Evolutionary conservation across 495 filamentous ascomycete genomes (phyloP), one percentile per base, ranked within the genome.

Genomic region (Penicillium manginii): DNA sequence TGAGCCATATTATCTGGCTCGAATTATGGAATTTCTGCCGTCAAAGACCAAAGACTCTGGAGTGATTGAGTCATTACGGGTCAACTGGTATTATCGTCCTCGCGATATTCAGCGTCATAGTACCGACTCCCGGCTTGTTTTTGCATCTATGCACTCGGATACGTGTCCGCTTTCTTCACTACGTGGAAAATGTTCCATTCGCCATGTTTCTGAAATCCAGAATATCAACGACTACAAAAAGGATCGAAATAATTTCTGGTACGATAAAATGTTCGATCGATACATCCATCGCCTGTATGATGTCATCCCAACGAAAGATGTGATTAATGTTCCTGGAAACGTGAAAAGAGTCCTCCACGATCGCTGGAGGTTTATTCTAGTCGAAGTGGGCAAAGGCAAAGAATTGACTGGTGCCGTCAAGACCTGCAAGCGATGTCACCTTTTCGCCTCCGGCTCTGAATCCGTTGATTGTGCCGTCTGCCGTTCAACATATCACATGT

Each of bases 261-360:
- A 91, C 70, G 93, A 97, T 66, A 96, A 97, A 71, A 85, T 98
- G 75, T 98, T 93, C 73, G 94, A 99, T 77, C 87, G 94, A 18
- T 99, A 97, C 76, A 98, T 98, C 50, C 92, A 96, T 64, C 93
- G 96, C 43, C 89, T 91, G 72, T 99, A 98, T 79, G 96, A 98
- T 57, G 91, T 97, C 32, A 93, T 99, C 54, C 93, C 94, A 1
- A 94, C 92, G 1, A 84, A 81, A 45, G 86, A 91, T 69, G 93
- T 99, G 54, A 92, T 98, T 75, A 99, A 99, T 72, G 94, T 99
- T 26, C 94, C 94, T 11, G 86, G 85, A 55, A 88, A 89, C 65
- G 92, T 99, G 65, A 97, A 97, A 68, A 94, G 89, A 71, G 92
- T 96, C 51, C 81, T 99, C 40, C 89, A 97, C 73, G 92, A 97